A percentile compares a stretch with the other conserved stretches of the same genome.
Evolutionary conservation across 495 filamentous ascomycete species (phyloP).

Genomic region (Daldinia concentrica): DNA sequence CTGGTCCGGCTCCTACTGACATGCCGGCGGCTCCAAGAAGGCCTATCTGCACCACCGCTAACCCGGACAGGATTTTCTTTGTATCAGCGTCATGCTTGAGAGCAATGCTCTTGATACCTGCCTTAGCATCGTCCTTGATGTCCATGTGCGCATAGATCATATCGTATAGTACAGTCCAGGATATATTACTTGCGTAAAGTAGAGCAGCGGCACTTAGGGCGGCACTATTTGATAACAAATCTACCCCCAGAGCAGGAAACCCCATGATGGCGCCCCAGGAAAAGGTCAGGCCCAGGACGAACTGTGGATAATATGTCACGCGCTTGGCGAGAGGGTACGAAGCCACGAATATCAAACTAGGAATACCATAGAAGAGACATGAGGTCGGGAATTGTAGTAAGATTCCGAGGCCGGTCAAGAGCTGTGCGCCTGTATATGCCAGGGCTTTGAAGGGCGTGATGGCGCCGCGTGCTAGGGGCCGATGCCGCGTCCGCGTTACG

Average conservation of each 20-base stretch:
- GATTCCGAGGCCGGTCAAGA: conserved; percentile 81
- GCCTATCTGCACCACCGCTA: conserved; percentile 80
- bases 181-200: conserved; percentile 85
- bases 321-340: conserved; percentile 93
- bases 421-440: conserved; percentile 82
- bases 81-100: conserved; percentile 88
- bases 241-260: conserved; percentile 89
- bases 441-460: conserved; percentile 78
- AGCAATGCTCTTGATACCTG: conserved; percentile 95
- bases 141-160: conserved; percentile 99
- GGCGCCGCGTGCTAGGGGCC: conserved; percentile 88
- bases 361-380: conserved; percentile 88
- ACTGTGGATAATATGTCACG: conserved; percentile 93
- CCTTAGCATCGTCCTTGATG: conserved; percentile 90
- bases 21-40: conserved; percentile 80
- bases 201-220: conserved; percentile 73
- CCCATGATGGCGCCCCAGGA: conserved; percentile 98
- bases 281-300: conserved; percentile 90
- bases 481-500: conserved; percentile 85
- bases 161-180: conserved; percentile 96
- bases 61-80: conserved; percentile 80
- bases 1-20: conserved; percentile 77
- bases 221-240: conserved; percentile 71
- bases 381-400: conserved; percentile 85
- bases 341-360: conserved; percentile 81